Evolutionary conservation across 805 yeast species (phyloP).

Genomic region (Saccharomycopsis synnaedendra): DNA sequence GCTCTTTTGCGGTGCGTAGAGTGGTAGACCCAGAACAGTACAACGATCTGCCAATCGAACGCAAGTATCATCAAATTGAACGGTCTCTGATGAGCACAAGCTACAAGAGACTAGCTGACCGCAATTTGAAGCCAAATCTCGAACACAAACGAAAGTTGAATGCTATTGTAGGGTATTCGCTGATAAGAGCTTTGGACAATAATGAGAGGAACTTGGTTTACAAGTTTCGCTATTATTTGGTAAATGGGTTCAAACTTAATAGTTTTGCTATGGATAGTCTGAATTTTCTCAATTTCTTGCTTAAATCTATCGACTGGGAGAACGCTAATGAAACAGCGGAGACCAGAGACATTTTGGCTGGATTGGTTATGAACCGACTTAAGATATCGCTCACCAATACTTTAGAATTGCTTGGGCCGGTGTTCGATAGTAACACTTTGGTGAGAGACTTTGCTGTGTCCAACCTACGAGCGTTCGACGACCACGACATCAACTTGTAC

Average conservation of each 20-base stretch:
- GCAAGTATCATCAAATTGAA: conserved; percentile 73
- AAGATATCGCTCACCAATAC: conserved; percentile 41
- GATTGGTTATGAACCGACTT: conserved; percentile 68
- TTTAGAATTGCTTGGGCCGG: conserved; percentile 72
- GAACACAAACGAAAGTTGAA: conserved; percentile 65
- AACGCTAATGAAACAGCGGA: conserved; percentile 73
- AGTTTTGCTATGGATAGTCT: conserved; percentile 21
- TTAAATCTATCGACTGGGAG: conserved; percentile 82
- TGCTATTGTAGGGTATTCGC: conserved; percentile 62
- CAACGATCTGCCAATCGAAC: conserved; percentile 73
- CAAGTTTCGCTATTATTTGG: conserved; percentile 77
- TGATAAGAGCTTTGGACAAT: conserved; percentile 70
- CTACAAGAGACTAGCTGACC: conserved; percentile 31
- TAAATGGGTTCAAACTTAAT: conserved; percentile 32
- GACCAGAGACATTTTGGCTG: conserved; percentile 59
- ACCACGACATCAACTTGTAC: conserved; percentile 70
- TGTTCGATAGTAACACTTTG: conserved; percentile 49
- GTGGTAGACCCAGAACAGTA: conserved; percentile 64
- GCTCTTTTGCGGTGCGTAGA: conserved; percentile 23
- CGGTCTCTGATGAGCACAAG: conserved; percentile 64
- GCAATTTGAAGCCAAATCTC: conserved; percentile 82
- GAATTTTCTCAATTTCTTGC: conserved; percentile 64
- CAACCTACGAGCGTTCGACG: conserved; percentile 64
- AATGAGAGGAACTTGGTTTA: conserved; percentile 81
- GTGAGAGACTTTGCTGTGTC: conserved; percentile 86